A percentile compares a stretch with the other conserved stretches of the same genome.
Conservation (phyloP, 73 alveolate genomes). For the Durusdinium trenchii region DNA sequence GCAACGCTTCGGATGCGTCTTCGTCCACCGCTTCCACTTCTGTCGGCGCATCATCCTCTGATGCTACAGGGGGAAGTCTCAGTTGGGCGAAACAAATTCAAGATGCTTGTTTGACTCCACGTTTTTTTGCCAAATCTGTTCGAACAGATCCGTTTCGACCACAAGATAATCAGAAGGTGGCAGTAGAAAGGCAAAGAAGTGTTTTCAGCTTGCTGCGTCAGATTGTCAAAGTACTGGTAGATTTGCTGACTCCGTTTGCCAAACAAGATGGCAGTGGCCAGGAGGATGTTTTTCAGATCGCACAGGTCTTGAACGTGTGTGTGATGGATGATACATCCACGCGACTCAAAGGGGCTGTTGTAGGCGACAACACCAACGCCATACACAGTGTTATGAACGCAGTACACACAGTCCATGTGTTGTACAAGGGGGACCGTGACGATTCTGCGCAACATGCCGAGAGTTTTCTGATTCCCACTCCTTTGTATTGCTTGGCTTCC, state of each 20-base stretch:
- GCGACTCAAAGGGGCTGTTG: not conserved
- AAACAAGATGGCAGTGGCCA: too few species aligned
- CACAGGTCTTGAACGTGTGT: not conserved
- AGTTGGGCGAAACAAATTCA: not conserved
- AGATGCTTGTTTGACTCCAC: not conserved
- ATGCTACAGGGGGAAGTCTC: too few species aligned
- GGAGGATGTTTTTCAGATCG: not conserved
- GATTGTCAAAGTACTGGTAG: not conserved
- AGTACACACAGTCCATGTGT: not conserved
- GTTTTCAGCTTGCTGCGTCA: constrained; percentile 1
- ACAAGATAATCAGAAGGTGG: not conserved
- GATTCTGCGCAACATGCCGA: too few species aligned
- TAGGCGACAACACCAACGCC: not conserved
- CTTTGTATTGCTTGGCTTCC: not conserved
- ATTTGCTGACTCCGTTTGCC: not conserved
- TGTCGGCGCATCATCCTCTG: too few species aligned
- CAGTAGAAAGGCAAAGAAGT: not conserved
- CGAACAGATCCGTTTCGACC: not conserved
- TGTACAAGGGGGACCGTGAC: not conserved
- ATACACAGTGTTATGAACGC: not conserved
- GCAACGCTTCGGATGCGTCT: too few species aligned
- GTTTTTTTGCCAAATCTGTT: not conserved
- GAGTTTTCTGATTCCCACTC: not conserved
- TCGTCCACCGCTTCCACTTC: too few species aligned
- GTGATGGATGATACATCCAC: not conserved